Base-by-base conservation (phyloP, 2,329 filamentous ascomycete genomes). In the Emericellopsis cladophorae region DNA sequence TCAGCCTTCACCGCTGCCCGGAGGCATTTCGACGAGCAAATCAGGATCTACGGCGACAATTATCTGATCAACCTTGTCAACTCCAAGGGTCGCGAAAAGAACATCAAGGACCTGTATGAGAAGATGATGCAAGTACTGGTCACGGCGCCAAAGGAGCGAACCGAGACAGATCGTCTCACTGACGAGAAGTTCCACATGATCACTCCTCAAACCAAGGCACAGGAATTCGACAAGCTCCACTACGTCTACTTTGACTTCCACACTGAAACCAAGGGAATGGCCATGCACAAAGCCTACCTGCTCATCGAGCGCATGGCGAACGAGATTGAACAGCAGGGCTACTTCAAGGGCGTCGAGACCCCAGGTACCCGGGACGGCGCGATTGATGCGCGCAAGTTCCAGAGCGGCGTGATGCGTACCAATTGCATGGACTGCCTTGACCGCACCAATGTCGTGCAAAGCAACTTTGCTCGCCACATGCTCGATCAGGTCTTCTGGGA, bases 381-480 rank as follows among this genome's bases (percentile, higher is more conserved):
- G 15, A 71, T 95, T 11, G 90, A 96, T 51, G 76, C 87, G 29
- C 80, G 88, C 47, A 81, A 76, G 46, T 72, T 77, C 48, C 92
- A 98, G 68, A 86, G 79, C 1, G 88, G 85, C 45, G 89, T 96
- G 14, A 89, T 98, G 48, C 81, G 92, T 41, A 95, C 92, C 32
- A 98, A 98, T 60, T 98, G 92, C 66, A 98, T 98, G 92, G 92
- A 98, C 62, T 98, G 93, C 50, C 75, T 98, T 12, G 92, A 98
- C 61, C 84, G 92, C 40, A 98, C 92, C 40, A 98, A 98, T 53
- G 89, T 98, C 7, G 87, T 98, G 4, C 92, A 98, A 64, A 94
- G 87, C 59, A 95, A 96, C 84, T 76, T 98, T 44, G 92, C 85
- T 9, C 82, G 90, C 40, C 89, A 81, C 75, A 84, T 86, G 12